phyloP scores from a whole-genome alignment of 345 rosid genomes.

The Camelina neglecta region DNA sequence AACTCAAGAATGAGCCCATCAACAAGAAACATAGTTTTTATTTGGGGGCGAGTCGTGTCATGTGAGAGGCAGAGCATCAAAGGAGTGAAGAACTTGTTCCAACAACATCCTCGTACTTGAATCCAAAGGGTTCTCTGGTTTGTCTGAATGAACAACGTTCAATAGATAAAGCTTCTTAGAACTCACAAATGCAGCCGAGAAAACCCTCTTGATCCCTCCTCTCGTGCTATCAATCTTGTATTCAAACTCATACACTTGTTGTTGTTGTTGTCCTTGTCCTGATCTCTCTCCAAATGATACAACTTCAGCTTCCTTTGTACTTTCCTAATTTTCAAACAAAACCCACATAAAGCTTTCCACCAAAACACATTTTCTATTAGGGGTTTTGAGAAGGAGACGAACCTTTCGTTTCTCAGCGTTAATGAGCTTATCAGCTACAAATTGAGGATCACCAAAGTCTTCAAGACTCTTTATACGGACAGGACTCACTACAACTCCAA shows the following conservation, averaged over 20 bases:
- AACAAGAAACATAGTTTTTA: background rate
- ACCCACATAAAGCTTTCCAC: background rate
- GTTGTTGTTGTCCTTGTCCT: slow-evolving; percentile 51
- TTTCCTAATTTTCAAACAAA: slow-evolving; percentile 59
- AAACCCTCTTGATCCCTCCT: slow-evolving; percentile 85
- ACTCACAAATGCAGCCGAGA: slow-evolving; percentile 84
- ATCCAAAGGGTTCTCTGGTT: slow-evolving; percentile 75
- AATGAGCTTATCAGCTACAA: slow-evolving; percentile 85
- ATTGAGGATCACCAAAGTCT: slow-evolving; percentile 79
- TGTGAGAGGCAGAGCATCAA: slow-evolving; percentile 50
- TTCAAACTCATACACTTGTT: slow-evolving; percentile 77
- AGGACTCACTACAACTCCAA: slow-evolving; percentile 87
- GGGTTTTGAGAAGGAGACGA: background rate
- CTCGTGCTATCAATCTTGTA: slow-evolving; percentile 80
- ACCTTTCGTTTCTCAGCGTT: slow-evolving; percentile 87
- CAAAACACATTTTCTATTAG: background rate
- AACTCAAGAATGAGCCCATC: slow-evolving; percentile 8
- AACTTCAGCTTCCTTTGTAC: slow-evolving; percentile 77
- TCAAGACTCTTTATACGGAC: slow-evolving; percentile 76
- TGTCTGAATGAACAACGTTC: slow-evolving; percentile 77
- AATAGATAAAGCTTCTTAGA: slow-evolving; percentile 75
- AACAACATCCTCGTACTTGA: slow-evolving; percentile 53
- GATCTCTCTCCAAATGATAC: slow-evolving; percentile 71
- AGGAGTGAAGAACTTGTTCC: slow-evolving; percentile 86
- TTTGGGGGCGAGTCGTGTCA: background rate